Evolutionary conservation across 108 stramenopile genomes (phyloP), one percentile per base, ranked within the genome.

Genomic region (Tribonema minus): DNA sequence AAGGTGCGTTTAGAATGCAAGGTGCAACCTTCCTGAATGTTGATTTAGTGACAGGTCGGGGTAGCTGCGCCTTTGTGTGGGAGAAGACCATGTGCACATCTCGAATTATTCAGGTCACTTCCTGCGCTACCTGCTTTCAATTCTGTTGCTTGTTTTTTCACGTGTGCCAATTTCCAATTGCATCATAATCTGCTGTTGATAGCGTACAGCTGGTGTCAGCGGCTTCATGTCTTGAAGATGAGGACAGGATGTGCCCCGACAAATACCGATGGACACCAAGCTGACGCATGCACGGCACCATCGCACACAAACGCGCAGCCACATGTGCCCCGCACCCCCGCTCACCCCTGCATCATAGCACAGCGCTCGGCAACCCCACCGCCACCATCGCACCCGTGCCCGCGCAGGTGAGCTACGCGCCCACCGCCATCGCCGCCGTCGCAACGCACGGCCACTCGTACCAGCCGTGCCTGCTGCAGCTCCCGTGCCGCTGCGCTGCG

Each of bases 381-480:
- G 9, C 20, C 20, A 20, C 9, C 46, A 15, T 54, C 15, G 20
- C 46, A 15, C 20, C 15, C 46, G 20, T 20, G 9, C 46, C 46
- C 46, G 20, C 46, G 20, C 46, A 54, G 46, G 20, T 54, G 15
- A 54, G 15, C 15, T 54, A 15, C 20, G 46, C 46, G 46, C 46
- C 46, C 9, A 34, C 59, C 34, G 9, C 33, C 65, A 68, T 69
- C 37, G 67, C 67, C 67, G 76, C 76, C 38, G 76, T 67, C 0
- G 27, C 65, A 33, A 70, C 76, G 35, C 76, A 78, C 61, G 76
- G 76, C 38, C 77, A 78, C 66, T 65, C 64, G 40, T 78, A 68
- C 31, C 39, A 78, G 68, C 33, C 77, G 1, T 71, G 39, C 37
- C 67, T 78, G 6, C 68, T 78, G 41, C 77, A 67, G 2, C 68